Evolutionary conservation across 441 rosid species (phyloP).

Genomic region (Eutrema salsugineum): DNA sequence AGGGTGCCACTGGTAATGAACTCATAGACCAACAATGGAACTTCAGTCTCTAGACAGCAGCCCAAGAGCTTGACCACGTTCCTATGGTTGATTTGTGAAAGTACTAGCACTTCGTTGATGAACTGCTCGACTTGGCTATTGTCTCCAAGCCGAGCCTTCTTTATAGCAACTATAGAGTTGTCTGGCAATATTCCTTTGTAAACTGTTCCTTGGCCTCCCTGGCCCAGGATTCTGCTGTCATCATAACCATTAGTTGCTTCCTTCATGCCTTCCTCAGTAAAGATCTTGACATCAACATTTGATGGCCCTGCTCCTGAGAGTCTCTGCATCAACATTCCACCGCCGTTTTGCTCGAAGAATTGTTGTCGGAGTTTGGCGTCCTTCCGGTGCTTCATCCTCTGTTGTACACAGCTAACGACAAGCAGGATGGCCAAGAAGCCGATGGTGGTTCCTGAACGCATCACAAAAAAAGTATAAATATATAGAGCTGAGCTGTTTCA

Average conservation of each 20-base stretch:
- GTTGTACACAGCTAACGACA: not conserved
- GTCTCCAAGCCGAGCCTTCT: constrained; percentile 10
- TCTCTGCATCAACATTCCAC: not conserved
- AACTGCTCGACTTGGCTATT: constrained; percentile 6
- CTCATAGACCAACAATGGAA: constrained; percentile 8
- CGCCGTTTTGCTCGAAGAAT: constrained; percentile 2
- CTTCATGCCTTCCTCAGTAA: not conserved
- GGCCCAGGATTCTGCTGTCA: constrained; percentile 4
- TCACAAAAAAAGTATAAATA: not conserved
- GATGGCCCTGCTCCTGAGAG: constrained; percentile 2
- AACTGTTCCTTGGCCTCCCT: constrained; percentile 19
- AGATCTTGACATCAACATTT: not conserved
- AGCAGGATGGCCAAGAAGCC: not conserved
- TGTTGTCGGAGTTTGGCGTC: not conserved
- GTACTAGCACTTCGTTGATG: not conserved
- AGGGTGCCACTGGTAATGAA: constrained; percentile 7
- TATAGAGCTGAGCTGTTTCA: not conserved
- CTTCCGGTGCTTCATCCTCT: not conserved
- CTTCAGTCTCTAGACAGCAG: constrained; percentile 6
- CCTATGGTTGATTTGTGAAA: constrained; percentile 10
- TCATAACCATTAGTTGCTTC: constrained; percentile 1
- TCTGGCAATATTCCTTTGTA: constrained; percentile 1
- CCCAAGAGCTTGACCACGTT: constrained; percentile 12
- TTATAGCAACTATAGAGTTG: constrained; percentile 3
- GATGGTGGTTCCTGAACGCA: not conserved